Evolutionary conservation across 164 flowering plant species (phyloP).

Genomic region (Stephania yunnanensis): DNA sequence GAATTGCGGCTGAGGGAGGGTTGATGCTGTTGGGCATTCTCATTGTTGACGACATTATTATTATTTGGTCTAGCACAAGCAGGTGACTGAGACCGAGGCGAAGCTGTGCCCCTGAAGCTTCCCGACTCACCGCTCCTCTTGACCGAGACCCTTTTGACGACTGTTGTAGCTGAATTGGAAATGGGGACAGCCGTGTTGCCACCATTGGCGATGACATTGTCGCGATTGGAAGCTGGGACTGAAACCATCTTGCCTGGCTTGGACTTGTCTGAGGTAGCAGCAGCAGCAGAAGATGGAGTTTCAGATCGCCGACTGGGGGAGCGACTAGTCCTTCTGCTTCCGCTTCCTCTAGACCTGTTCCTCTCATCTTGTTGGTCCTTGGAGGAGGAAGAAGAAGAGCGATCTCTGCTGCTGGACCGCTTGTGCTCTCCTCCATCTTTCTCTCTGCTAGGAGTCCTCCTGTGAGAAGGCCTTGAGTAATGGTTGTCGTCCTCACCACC

Average conservation of each 20-base stretch:
- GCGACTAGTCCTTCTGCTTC: conserved; percentile 68
- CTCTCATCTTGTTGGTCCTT: conserved; percentile 20
- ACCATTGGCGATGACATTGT: conserved; percentile 24
- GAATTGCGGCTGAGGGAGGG: conserved; percentile 66
- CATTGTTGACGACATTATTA: conserved; percentile 23
- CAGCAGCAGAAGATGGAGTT: conserved; percentile 18
- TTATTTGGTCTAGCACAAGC: conserved; percentile 29
- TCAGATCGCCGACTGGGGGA: conserved; percentile 78
- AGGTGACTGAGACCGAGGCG: conserved; percentile 84
- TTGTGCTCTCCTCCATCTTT: conserved; percentile 38
- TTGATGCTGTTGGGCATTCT: conserved; percentile 26
- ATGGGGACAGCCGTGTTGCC: too few species aligned
- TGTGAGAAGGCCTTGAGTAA: conserved; percentile 37
- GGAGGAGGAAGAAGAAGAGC: conserved; percentile 9
- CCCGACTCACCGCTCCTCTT: conserved; percentile 47
- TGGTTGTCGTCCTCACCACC: conserved; percentile 26
- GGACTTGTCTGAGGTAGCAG: conserved; percentile 6
- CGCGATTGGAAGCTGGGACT: conserved; percentile 62
- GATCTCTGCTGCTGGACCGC: conserved; percentile 60
- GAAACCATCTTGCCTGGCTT: conserved; percentile 78
- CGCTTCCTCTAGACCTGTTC: conserved; percentile 12
- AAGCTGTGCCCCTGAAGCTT: conserved; percentile 33
- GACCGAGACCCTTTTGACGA: conserved; percentile 43
- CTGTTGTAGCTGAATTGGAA: background rate
- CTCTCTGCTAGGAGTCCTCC: conserved; percentile 81